Conservation (phyloP, 164 flowering plant species). For the Pachysandra terminalis region DNA sequence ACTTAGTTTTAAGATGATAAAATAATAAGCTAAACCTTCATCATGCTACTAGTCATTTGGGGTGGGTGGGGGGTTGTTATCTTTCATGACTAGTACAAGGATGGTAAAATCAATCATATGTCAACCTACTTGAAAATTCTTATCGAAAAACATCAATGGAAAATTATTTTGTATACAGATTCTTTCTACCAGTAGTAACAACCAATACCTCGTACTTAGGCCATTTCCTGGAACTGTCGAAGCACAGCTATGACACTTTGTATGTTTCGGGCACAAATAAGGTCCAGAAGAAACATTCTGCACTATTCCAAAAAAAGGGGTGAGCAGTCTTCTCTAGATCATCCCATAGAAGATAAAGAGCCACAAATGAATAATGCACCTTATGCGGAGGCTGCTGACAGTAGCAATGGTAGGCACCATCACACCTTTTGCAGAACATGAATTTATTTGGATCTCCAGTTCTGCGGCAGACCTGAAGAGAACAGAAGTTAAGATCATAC, state of each 20-base stretch:
- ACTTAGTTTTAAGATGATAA: no score
- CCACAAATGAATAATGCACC: constrained; percentile 37
- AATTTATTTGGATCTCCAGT: constrained; percentile 92
- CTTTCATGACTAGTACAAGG: background rate
- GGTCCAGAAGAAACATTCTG: constrained; percentile 94
- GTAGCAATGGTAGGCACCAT: constrained; percentile 94
- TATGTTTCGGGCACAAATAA: constrained; percentile 90
- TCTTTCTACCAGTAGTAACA: background rate
- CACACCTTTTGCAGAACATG: constrained; percentile 97
- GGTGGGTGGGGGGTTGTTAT: no score
- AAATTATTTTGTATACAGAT: background rate
- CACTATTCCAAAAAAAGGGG: constrained; percentile 10
- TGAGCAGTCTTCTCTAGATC: background rate
- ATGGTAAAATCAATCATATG: background rate
- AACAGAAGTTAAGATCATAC: background rate
- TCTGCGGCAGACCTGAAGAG: constrained; percentile 72
- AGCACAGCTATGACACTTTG: constrained; percentile 95
- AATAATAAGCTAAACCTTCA: no score
- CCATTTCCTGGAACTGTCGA: constrained; percentile 97
- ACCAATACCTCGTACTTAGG: constrained; percentile 71
- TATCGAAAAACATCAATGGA: background rate
- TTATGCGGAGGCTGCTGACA: constrained; percentile 98
- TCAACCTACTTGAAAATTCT: background rate
- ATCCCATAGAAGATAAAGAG: constrained; percentile 4
- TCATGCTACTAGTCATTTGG: no score